phyloP scores from a whole-genome alignment of 2,329 filamentous ascomycete genomes.

The Paramyrothecium roridum region DNA sequence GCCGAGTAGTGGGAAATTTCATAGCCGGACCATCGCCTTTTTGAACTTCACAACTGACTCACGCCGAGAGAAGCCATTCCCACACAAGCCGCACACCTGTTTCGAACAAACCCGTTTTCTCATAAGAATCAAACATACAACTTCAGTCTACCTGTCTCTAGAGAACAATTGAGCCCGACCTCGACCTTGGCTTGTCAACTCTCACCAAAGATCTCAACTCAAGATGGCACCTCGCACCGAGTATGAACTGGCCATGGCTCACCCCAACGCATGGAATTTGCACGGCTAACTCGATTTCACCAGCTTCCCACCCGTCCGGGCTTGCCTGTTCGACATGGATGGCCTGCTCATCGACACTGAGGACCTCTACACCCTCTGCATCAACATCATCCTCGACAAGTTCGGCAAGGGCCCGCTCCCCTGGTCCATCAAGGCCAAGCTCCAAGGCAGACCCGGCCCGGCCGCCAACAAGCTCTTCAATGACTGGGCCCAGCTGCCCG shows the following conservation, averaged over 20 bases:
- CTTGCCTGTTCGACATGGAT: slow-evolving; percentile 98
- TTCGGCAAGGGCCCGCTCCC: slow-evolving; percentile 75
- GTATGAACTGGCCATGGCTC: slow-evolving; percentile 24
- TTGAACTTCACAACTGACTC: no score
- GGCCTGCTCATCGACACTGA: slow-evolving; percentile 92
- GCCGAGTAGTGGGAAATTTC: no score
- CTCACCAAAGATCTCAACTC: neutral
- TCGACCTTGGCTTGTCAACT: no score
- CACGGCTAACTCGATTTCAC: slow-evolving; percentile 8
- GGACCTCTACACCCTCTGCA: slow-evolving; percentile 80
- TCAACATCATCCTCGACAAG: slow-evolving; percentile 76
- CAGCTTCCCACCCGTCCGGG: slow-evolving; percentile 76
- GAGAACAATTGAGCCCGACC: no score
- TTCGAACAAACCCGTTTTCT: no score
- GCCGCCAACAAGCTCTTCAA: slow-evolving; percentile 56
- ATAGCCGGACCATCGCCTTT: no score
- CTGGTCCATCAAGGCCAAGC: slow-evolving; percentile 89
- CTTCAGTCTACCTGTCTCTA: no score
- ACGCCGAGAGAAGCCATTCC: no score
- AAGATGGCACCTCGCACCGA: slow-evolving; percentile 26
- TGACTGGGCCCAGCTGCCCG: slow-evolving; percentile 83
- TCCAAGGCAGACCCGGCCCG: slow-evolving; percentile 59
- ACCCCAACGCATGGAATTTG: neutral
- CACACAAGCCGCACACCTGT: no score
- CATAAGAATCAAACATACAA: no score